Evolutionary conservation across 257 asterid species (phyloP), one percentile per base, ranked within the genome.

Genomic region (Fraxinus quadrangulata): DNA sequence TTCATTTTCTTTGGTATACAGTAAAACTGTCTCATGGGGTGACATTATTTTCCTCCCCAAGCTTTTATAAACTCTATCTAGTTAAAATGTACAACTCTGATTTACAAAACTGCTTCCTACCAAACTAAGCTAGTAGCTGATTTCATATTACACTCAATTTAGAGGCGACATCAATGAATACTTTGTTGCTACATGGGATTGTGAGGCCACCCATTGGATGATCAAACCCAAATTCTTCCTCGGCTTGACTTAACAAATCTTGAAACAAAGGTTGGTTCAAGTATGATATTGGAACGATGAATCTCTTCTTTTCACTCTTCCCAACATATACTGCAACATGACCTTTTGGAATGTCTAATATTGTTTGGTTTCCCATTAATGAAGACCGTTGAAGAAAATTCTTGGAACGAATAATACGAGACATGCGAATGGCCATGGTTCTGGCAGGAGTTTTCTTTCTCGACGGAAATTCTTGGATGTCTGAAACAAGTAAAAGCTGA

Each of bases 171-270:
- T 73, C 3, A 68, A 83, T 49, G 66, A 81, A 86, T n/a, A 70
- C 75, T 7, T 68, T 75, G 68, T 75, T 81, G 10, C 70, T 66
- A 36, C 83, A 83, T 0, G 83, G 85, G 28, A 85, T 42, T 2
- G 85, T 76, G 8, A 82, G 81, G 30, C 87, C 83, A 4, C 84
- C 85, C 79, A 76, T 80, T 0, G 84, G 86, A 85, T 77, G 85
- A 72, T 82, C 74, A 42, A 79, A 86, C 8, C 33, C 33, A 31
- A 31, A 31, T 31, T 31, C 33, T 31, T 31, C 33, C 33, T 31
- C 33, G 33, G 33, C 33, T 31, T 31, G 33, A 31, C 33, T 31
- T 3, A 31, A 31, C 33, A 31, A 31, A 31, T 31, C 33, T 31
- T 31, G 33, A 31, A 31, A 31, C 33, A 31, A 3, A 2, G 33